Base-by-base conservation (phyloP, 192 early-diverging fungal species). In the Spinellus fusiger region DNA sequence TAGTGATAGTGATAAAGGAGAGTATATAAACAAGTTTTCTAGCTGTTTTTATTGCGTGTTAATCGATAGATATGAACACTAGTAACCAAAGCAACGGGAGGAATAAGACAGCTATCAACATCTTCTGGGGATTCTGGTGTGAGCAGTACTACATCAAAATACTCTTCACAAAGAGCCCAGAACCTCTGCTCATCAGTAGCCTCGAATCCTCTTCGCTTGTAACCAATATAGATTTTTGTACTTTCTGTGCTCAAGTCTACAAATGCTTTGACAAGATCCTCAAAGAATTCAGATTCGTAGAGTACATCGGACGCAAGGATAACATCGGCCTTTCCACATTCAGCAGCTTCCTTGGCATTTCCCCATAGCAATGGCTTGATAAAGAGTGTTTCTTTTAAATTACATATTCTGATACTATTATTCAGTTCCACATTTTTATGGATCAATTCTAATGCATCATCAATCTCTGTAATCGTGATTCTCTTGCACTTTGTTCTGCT, bases 241-340 rank as follows among this genome's bases (percentile, higher is more conserved):
- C 54, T 33, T 1, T 59, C 54, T 0, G 59, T 64, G 26, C 73
- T 72, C 3, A 80, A 59, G 15, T 62, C 66, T 9, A 65, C 61
- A 15, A 80, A 58, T 2, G 76, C 68, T 31, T 72, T 58, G 29
- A 76, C 58, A 3, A 80, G 48, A 2, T 59, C 34, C 2, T 59
- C 59, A 44, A 76, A 69, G 16, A 57, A 60, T 4, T 63, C 40
- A 0, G 60, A 23, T n/a, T 80, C 73, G 33, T 80, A 80, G 4
- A 80, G 60, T 12, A 80, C 73, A 59, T 80, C 79, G 0, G 79
- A 80, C 0, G 79, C 79, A n/a, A 80, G 54, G 2, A 80, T 56
- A 10, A 74, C 23, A 29, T 80, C 79, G 2, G 72, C 51, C 3
- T 33, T 54, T 29, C 48, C 64, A 8, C 44, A 58, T 0, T 20